Evolutionary conservation across 2,329 filamentous ascomycete species (phyloP), one percentile per base, ranked within the genome.

Genomic region (Fusarium nisikadoi): DNA sequence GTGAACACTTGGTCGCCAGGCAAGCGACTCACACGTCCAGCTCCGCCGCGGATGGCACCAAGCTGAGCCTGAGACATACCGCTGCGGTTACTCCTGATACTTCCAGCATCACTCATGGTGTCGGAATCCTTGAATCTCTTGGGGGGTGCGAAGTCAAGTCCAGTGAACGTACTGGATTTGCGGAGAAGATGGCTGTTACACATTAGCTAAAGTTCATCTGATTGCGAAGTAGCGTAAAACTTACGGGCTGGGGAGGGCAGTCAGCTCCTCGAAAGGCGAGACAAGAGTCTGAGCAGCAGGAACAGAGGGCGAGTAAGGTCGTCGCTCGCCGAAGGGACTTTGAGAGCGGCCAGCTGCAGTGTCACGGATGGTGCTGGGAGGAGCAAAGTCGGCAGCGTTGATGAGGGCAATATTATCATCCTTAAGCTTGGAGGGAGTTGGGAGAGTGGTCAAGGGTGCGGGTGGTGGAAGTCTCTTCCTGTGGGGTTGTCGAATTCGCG

Each of bases 201-300:
- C 39, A 73, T 82, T 79, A 84, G 81, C 59, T 49, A 43, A 19
- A 13, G 29, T 41, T 2, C 3, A 27, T 35, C 6, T 16, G 13
- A 13, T 20, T 19, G 12, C 27, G 4, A 4, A 6, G 25, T 14
- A 14, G 6, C 19, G 13, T 52, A 70, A 31, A 70, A 92, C 93
- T 92, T 90, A 95, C 90, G 96, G 94, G 87, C 94, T 98, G 41
- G 96, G 96, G 71, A 99, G 90, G 13, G 88, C 87, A 17, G 92
- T 83, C 69, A 98, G 90, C 65, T 98, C 95, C 62, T 98, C 95
- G 81, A 94, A 98, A 9, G 94, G 88, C 66, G 92, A 94, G 29
- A 88, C 91, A 42, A 98, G 86, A 2, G 95, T 95, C n/a, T 91
- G 92, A 79, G 93, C 92, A 35, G 89, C 88, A 20, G 92, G 90